These are phyloP conservation scores for Coelastrella sp. DNA, from an alignment of 139 green algal species.

Conservation along the genomic window DNA sequence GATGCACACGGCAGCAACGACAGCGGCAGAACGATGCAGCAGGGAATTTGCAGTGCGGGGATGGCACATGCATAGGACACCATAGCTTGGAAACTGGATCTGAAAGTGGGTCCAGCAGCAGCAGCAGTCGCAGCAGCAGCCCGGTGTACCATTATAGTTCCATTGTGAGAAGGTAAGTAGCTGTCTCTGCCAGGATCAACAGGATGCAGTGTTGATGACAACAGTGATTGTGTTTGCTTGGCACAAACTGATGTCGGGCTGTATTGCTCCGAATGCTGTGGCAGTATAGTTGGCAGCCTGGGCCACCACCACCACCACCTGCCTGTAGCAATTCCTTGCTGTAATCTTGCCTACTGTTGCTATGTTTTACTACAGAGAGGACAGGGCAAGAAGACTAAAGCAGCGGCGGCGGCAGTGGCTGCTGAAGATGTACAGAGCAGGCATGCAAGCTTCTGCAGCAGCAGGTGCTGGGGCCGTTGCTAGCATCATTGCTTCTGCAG, in stretches of 20 bases:
- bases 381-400: constrained; percentile 54
- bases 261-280: too few relatives aligned
- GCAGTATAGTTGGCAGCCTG: too few relatives aligned
- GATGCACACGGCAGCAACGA: neutral
- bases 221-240: too few relatives aligned
- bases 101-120: neutral
- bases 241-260: neutral
- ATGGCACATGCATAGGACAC: constrained; percentile 8
- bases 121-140: constrained; percentile 39
- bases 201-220: too few relatives aligned
- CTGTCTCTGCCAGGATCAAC: too few relatives aligned
- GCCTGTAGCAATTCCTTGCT: neutral
- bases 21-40: neutral
- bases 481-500: neutral
- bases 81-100: neutral
- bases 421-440: constrained; percentile 65
- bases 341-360: neutral
- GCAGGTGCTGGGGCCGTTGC: neutral
- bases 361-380: constrained; percentile 52
- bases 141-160: constrained; percentile 53
- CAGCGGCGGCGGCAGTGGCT: constrained; percentile 68
- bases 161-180: constrained; percentile 52
- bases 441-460: constrained; percentile 14
- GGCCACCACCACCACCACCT: neutral
- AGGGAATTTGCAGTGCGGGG: neutral